These are phyloP conservation scores for Ustilago crameri DNA, from an alignment of 1,284 basidiomycete species.

Conservation along the genomic window DNA sequence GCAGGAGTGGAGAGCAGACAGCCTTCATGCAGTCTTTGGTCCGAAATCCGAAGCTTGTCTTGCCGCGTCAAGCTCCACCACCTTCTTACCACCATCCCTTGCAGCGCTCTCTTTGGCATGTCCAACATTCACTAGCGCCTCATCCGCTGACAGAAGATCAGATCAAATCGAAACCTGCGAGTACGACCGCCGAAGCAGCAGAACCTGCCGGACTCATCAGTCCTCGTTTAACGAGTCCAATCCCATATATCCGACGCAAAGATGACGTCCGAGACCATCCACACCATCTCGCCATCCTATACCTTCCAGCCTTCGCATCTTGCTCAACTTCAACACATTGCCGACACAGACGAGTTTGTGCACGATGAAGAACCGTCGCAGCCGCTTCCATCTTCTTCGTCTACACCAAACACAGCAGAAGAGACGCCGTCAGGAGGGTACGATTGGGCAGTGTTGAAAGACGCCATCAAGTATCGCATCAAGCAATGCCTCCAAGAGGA, in stretches of 20 bases:
- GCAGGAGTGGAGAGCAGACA: no score
- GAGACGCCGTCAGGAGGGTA: constrained; percentile 1
- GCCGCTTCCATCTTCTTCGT: constrained; percentile 7
- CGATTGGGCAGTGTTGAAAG: constrained; percentile 40
- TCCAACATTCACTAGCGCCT: no score
- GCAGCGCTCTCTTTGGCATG: no score
- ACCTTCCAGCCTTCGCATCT: constrained; percentile 9
- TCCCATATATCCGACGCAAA: not conserved
- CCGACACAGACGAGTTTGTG: constrained; percentile 33
- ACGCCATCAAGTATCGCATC: constrained; percentile 45
- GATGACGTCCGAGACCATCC: constrained; percentile 22
- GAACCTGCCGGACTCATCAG: no score
- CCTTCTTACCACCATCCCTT: not conserved
- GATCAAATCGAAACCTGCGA: no score
- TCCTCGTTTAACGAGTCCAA: no score
- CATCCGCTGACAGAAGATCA: no score
- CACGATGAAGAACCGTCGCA: constrained; percentile 15
- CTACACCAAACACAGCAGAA: not conserved
- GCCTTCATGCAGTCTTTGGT: no score
- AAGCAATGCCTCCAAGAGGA: constrained; percentile 9
- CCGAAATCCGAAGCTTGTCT: constrained; percentile 3
- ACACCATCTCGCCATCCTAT: constrained; percentile 10
- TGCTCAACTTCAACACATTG: constrained; percentile 32
- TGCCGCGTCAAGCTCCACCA: not conserved
- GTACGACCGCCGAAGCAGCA: no score